Base-by-base conservation (phyloP, 179 eudicot species). In the Corrigiola litoralis region DNA sequence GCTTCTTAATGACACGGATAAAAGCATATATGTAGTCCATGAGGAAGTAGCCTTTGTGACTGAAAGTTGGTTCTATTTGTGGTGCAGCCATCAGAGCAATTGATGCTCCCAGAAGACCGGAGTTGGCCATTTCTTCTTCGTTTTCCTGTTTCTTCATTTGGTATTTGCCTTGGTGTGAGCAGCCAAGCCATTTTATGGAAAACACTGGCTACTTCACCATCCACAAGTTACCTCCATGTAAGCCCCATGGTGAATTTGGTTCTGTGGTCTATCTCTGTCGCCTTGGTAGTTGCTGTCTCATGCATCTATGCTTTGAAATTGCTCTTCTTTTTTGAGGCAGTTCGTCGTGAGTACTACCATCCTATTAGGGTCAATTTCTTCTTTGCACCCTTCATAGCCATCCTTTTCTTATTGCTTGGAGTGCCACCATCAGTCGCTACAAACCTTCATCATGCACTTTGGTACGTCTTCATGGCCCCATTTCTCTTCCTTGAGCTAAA, bases 111-210 rank as follows among this genome's bases (percentile, higher is more conserved):
- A 21, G 86, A 87, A 23, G 98, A 92, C 79, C 75, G 79, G 74
- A 71, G n/a, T 20, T 92, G 98, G 98, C 98, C 98, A 5, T 92
- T 92, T 72, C 92, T 92, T 63, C 96, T 92, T 7, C 85, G 98
- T 2, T 92, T 70, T 62, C 85, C 91, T 0, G 72, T 92, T 42
- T 77, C 90, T 18, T 81, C 98, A 25, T 92, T 89, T 25, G 96
- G 98, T 79, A 85, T 89, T 45, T 89, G 98, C 68, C 95, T 92
- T 6, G 98, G 98, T 24, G 68, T 86, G 9, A 82, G 96, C 71
- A 89, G 98, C 77, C 98, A 92, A 80, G 95, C 92, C 51, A 79
- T 89, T 13, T 36, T 92, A 75, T 92, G 98, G 98, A 92, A 89
- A 66, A 71, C 79, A 13, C 63, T 92, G 5, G 87, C 98, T 0